Evolutionary conservation across 2,329 filamentous ascomycete genomes (phyloP).

Genomic region (Pseudogymnoascus sp.): DNA sequence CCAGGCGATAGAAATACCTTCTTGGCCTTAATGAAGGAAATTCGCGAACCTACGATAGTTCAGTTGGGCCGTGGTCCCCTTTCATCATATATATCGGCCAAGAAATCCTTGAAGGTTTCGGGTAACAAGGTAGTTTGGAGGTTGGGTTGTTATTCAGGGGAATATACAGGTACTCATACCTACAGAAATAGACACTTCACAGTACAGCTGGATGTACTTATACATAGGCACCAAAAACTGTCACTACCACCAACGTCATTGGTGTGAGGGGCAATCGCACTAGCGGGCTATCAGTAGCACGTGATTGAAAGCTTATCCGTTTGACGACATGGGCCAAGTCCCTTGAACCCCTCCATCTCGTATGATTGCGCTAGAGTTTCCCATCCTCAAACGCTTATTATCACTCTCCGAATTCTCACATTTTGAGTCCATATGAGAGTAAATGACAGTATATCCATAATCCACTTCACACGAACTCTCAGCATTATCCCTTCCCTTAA

Average conservation of each 20-base stretch:
- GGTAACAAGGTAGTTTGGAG: neutral
- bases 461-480: neutral
- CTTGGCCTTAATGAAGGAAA: neutral
- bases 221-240: neutral
- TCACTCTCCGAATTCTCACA: neutral
- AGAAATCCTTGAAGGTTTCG: neutral
- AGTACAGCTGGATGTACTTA: neutral
- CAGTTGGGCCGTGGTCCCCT: neutral
- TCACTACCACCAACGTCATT: neutral
- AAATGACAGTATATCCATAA: neutral
- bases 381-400: neutral
- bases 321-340: no score
- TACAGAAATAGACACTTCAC: no score
- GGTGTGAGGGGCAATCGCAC: neutral
- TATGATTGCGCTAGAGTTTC: neutral
- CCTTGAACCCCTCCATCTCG: neutral
- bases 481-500: constrained; percentile 11
- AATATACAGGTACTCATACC: neutral
- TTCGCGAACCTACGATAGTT: neutral
- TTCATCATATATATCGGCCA: neutral
- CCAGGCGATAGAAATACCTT: neutral
- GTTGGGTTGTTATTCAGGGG: neutral
- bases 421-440: neutral
- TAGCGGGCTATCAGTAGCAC: neutral
- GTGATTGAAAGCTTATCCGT: neutral